Evolutionary conservation across 2,329 filamentous ascomycete species (phyloP).

Genomic region (Xylariaceae sp.): DNA sequence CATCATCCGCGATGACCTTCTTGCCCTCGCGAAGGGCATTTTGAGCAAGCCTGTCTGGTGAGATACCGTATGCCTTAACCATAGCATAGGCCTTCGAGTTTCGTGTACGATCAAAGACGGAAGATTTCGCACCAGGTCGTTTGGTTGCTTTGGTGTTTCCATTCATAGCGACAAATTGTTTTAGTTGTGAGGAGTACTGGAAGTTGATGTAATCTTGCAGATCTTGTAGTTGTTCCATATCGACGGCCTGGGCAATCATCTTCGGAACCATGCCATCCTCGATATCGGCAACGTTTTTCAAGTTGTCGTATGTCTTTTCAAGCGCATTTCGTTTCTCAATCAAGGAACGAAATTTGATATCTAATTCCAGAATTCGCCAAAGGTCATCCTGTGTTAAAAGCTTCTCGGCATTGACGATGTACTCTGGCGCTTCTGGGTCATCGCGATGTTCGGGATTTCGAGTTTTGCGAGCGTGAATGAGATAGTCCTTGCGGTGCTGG

Average conservation of each 20-base stretch:
- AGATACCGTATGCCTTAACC: conserved; percentile 85
- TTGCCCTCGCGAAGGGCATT: conserved; percentile 76
- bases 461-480: conserved; percentile 79
- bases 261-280: conserved; percentile 73
- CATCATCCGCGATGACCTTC: conserved; percentile 80
- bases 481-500: conserved; percentile 94
- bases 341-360: conserved; percentile 90
- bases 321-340: conserved; percentile 87
- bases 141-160: conserved; percentile 62
- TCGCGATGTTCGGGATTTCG: conserved; percentile 54
- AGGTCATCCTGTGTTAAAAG: conserved; percentile 87
- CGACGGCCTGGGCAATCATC: conserved; percentile 71
- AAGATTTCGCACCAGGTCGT: conserved; percentile 76
- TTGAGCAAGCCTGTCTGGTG: conserved; percentile 79
- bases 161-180: conserved; percentile 65
- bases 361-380: conserved; percentile 91
- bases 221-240: conserved; percentile 94
- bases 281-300: conserved; percentile 57
- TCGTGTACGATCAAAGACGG: conserved; percentile 77
- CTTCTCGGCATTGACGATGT: conserved; percentile 74
- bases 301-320: conserved; percentile 68
- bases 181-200: conserved; percentile 77
- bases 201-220: conserved; percentile 96
- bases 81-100: conserved; percentile 73
- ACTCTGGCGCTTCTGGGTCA: conserved; percentile 66